Conservation (phyloP, 352 stramenopile species). For the Blastocystis hominis region DNA sequence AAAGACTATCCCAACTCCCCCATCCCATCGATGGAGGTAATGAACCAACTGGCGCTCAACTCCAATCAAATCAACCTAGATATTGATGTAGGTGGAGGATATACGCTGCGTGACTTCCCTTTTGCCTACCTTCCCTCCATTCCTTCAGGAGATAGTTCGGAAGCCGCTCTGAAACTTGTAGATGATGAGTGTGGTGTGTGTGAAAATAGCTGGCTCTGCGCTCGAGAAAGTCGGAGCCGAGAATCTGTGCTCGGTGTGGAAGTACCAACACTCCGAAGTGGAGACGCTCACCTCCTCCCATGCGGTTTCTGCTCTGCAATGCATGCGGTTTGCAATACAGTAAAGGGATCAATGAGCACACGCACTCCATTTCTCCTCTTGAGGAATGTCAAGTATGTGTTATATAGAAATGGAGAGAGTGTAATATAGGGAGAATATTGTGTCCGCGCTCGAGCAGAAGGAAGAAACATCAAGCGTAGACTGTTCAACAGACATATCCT, state of each 20-base stretch:
- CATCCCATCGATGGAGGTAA: neutral
- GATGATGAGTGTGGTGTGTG: neutral
- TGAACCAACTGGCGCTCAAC: neutral
- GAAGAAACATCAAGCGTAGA: conserved; percentile 2
- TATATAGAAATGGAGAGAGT: neutral
- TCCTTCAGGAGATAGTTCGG: conserved; percentile 19
- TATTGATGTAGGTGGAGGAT: conserved; percentile 23
- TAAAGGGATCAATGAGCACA: neutral
- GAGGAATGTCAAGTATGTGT: conserved; percentile 39
- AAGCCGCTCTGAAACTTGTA: conserved; percentile 7
- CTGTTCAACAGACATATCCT: conserved; percentile 55
- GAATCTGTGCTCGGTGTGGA: conserved; percentile 29
- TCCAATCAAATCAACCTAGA: neutral
- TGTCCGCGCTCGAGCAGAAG: neutral
- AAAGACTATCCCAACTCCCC: neutral
- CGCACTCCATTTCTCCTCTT: conserved; percentile 27
- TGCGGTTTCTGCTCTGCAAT: conserved; percentile 43
- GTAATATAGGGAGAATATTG: conserved; percentile 21
- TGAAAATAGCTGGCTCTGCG: neutral
- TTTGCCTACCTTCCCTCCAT: conserved; percentile 26
- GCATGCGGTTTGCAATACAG: conserved; percentile 41
- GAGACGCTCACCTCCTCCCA: conserved; percentile 11
- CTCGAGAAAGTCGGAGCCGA: neutral
- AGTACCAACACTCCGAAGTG: conserved; percentile 39
- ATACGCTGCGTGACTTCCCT: conserved; percentile 31